phyloP scores from a whole-genome alignment of 805 yeast species.

The Pichia ethanolica region DNA sequence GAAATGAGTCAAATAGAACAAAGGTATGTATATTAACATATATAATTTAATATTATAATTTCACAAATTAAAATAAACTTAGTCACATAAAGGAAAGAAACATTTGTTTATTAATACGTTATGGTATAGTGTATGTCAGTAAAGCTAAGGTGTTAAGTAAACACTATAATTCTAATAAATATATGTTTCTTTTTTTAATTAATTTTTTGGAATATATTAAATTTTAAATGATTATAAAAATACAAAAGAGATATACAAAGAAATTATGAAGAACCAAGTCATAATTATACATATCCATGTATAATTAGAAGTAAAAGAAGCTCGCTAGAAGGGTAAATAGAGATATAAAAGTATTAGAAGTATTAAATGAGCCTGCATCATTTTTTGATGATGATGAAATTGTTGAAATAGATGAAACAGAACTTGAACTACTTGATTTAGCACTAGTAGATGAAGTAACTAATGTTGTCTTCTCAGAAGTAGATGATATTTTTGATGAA shows the following conservation, averaged over 20 bases:
- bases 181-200: too few species aligned
- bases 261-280: neutral
- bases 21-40: too few species aligned
- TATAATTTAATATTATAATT: too few species aligned
- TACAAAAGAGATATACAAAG: neutral
- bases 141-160: too few species aligned
- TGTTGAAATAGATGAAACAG: conserved; percentile 16
- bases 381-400: conserved; percentile 13
- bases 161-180: too few species aligned
- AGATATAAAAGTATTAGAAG: conserved; percentile 3
- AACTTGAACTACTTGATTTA: conserved; percentile 9
- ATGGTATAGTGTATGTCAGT: too few species aligned
- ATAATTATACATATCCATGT: too few species aligned
- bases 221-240: neutral
- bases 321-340: neutral
- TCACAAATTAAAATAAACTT: too few species aligned
- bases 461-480: neutral
- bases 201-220: too few species aligned
- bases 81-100: too few species aligned
- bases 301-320: neutral
- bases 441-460: conserved; percentile 4
- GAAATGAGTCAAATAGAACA: too few species aligned
- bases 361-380: neutral
- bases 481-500: neutral
- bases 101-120: too few species aligned